Evolutionary conservation across 208 protist genomes (phyloP).

Genomic region (Spongospora subterranea): DNA sequence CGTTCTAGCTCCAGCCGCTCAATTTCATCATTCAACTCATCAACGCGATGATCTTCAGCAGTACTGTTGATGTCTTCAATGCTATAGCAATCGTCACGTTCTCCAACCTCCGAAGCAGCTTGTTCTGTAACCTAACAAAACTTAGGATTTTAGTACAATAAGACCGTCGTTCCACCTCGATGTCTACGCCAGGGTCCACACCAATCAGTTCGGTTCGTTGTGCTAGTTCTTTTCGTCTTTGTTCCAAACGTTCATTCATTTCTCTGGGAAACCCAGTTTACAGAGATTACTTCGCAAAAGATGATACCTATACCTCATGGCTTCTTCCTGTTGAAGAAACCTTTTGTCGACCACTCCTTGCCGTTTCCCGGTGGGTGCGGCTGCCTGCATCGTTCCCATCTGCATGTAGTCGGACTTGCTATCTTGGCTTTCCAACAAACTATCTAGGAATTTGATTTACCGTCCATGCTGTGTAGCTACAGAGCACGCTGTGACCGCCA

Average conservation of each 20-base stretch:
- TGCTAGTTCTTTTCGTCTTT: background rate
- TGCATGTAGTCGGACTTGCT: too few species aligned
- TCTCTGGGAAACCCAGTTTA: background rate
- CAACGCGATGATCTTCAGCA: background rate
- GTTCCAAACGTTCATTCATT: constrained; percentile 20
- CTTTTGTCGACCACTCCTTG: background rate
- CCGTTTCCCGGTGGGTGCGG: too few species aligned
- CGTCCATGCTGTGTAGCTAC: too few species aligned
- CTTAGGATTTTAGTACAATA: background rate
- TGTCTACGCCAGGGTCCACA: background rate
- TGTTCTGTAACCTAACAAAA: background rate
- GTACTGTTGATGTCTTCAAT: background rate
- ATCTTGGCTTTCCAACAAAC: too few species aligned
- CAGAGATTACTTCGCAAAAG: background rate
- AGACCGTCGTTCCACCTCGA: background rate
- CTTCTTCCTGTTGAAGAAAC: constrained; percentile 33
- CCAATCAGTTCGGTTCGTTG: background rate
- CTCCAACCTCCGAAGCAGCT: background rate
- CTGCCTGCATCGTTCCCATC: too few species aligned
- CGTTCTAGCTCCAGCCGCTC: constrained; percentile 15
- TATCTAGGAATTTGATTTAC: too few species aligned
- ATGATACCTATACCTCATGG: background rate
- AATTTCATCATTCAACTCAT: background rate
- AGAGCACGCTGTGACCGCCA: too few species aligned
- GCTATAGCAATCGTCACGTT: background rate